Percentiles rank a stretch among this genome's conserved stretches.
These are phyloP conservation scores for Candida neerlandica DNA, from an alignment of 1,139 yeast species.

Conservation along the genomic window DNA sequence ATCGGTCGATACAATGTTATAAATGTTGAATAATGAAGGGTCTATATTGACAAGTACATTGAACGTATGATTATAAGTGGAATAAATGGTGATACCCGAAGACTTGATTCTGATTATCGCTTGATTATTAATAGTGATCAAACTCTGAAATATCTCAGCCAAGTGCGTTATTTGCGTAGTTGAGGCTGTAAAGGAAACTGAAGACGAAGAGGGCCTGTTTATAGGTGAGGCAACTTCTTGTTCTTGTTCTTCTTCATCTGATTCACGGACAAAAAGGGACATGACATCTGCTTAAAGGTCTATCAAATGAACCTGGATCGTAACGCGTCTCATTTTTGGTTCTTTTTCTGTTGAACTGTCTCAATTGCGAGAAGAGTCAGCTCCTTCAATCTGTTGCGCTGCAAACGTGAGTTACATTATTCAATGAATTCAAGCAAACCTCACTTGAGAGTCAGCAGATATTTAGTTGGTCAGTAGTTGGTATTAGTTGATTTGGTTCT, in stretches of 20 bases:
- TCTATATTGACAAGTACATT: conserved; percentile 41
- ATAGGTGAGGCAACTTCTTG: not conserved
- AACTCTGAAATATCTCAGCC: conserved; percentile 39
- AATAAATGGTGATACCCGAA: conserved; percentile 35
- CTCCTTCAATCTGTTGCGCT: no score
- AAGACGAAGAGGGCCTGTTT: not conserved
- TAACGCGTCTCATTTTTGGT: not conserved
- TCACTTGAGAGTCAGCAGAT: no score
- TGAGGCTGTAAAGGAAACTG: conserved; percentile 33
- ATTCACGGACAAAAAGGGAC: conserved; percentile 7
- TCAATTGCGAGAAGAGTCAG: no score
- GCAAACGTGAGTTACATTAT: no score
- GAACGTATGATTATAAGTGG: conserved; percentile 42
- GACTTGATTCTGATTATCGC: conserved; percentile 39
- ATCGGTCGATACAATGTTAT: conserved; percentile 21
- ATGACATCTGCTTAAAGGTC: not conserved
- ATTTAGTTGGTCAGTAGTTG: no score
- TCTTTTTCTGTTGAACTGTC: not conserved
- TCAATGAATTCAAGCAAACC: no score
- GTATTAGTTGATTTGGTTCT: no score
- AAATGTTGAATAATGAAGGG: conserved; percentile 37
- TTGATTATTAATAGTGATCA: conserved; percentile 35
- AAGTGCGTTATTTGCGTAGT: conserved; percentile 43
- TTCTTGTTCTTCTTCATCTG: conserved; percentile 8
- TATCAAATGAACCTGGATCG: not conserved